A percentile compares a stretch with the other conserved stretches of the same genome.
Conservation (phyloP, 2,329 filamentous ascomycete species). For the Fusarium oligoseptatum region DNA sequence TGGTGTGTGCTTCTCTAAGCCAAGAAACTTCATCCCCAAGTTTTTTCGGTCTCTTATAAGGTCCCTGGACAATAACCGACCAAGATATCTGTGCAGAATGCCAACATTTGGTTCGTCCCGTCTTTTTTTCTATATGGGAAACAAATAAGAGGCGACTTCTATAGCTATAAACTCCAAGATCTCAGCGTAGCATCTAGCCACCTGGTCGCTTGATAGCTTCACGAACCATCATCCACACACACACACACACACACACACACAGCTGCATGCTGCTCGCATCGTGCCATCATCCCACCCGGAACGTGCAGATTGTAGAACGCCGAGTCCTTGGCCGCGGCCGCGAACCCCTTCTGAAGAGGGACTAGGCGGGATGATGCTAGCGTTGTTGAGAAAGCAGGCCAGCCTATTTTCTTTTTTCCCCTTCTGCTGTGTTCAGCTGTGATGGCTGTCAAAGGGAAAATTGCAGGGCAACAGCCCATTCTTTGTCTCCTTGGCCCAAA, state of each 20-base stretch:
- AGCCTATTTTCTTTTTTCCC: neutral
- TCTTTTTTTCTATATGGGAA: neutral
- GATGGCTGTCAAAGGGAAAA: neutral
- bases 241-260: neutral
- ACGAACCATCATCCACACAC: neutral
- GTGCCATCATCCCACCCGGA: conserved; percentile 25
- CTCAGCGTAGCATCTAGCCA: conserved; percentile 6
- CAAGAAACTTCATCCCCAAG: conserved; percentile 4
- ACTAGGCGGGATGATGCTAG: conserved; percentile 18
- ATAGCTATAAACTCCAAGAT: conserved; percentile 24
- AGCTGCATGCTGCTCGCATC: conserved; percentile 5
- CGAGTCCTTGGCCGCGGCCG: conserved; percentile 5
- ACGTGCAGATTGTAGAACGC: conserved; percentile 2
- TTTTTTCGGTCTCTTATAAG: neutral
- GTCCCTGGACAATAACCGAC: conserved; percentile 30
- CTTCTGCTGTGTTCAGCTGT: neutral
- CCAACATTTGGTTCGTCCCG: conserved; percentile 21
- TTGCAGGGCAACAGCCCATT: conserved; percentile 1
- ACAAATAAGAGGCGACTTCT: conserved; percentile 16
- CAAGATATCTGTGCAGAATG: conserved; percentile 19
- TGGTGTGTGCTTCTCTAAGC: conserved; percentile 2
- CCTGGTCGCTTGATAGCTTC: neutral
- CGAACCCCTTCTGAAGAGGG: conserved; percentile 19
- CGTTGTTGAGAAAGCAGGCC: conserved; percentile 1
- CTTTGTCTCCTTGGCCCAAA: neutral